Conservation (phyloP, 73 alveolate species). For the Paramecium sonneborni region DNA sequence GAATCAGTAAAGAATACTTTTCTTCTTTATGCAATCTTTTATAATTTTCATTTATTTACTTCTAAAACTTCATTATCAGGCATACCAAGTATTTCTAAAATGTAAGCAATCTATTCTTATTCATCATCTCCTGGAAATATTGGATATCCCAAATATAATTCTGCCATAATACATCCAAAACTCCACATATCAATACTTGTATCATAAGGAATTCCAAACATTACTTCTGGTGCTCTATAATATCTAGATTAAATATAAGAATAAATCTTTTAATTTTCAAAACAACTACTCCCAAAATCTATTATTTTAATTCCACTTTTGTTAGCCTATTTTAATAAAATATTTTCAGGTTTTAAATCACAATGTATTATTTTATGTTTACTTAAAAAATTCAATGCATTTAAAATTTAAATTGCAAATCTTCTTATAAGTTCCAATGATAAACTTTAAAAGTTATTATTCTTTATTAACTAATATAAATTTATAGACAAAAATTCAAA, state of each 20-base stretch:
- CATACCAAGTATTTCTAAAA: conserved; percentile 87
- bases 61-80: conserved; percentile 65
- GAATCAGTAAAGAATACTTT: conserved; percentile 77
- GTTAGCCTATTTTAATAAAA: conserved; percentile 72
- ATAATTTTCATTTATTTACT: neutral
- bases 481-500: conserved; percentile 81
- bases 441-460: conserved; percentile 80
- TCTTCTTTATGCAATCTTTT: conserved; percentile 41
- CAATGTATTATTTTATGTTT: conserved; percentile 81
- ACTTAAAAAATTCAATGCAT: conserved; percentile 70
- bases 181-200: conserved; percentile 96
- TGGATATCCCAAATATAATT: conserved; percentile 90
- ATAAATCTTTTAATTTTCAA: conserved; percentile 75
- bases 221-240: conserved; percentile 98
- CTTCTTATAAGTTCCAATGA: conserved; percentile 74
- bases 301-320: conserved; percentile 80
- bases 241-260: conserved; percentile 91
- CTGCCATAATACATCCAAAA: conserved; percentile 94
- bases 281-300: conserved; percentile 87
- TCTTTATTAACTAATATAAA: conserved; percentile 80
- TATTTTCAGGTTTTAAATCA: conserved; percentile 89
- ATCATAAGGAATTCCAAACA: conserved; percentile 93
- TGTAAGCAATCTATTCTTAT: conserved; percentile 77
- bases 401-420: conserved; percentile 77
- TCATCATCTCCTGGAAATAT: conserved; percentile 92